phyloP scores from a whole-genome alignment of 192 early-diverging fungal species.

The Linnemannia exigua region DNA sequence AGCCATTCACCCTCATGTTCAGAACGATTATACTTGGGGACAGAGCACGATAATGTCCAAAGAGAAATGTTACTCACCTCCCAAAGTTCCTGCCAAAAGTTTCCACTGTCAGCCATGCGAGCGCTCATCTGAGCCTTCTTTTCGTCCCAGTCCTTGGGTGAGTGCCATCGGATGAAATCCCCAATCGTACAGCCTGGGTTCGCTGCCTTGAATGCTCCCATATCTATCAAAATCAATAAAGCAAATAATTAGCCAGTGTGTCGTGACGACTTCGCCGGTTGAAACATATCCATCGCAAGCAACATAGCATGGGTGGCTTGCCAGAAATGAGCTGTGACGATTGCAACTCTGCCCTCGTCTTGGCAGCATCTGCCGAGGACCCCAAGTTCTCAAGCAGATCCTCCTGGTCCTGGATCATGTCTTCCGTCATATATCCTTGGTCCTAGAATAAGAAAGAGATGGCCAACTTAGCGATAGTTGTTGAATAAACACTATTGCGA shows the following conservation, averaged over 20 bases:
- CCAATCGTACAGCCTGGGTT: conserved; percentile 82
- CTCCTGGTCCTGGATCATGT: conserved; percentile 89
- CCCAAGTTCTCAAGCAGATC: conserved; percentile 82
- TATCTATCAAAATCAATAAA: conserved; percentile 63
- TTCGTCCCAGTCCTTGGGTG: conserved; percentile 87
- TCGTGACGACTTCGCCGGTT: not conserved
- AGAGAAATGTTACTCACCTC: conserved; percentile 53
- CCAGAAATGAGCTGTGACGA: conserved; percentile 79
- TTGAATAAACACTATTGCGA: not conserved
- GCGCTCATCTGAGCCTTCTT: conserved; percentile 66
- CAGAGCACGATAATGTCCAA: not conserved
- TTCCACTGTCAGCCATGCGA: conserved; percentile 83
- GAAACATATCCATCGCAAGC: not conserved
- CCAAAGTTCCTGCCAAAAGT: conserved; percentile 94
- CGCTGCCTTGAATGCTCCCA: conserved; percentile 95
- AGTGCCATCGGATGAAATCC: conserved; percentile 97
- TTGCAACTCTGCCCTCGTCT: conserved; percentile 80
- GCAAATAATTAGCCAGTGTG: not conserved
- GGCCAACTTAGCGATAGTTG: not conserved
- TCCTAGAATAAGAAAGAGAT: conserved; percentile 57
- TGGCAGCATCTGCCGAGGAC: conserved; percentile 75
- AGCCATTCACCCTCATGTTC: not conserved
- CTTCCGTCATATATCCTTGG: conserved; percentile 85
- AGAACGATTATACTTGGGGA: not conserved
- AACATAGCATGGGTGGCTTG: conserved; percentile 14